Base-by-base conservation (phyloP, 805 yeast genomes). In the Ogataea trehaloabstinens region DNA sequence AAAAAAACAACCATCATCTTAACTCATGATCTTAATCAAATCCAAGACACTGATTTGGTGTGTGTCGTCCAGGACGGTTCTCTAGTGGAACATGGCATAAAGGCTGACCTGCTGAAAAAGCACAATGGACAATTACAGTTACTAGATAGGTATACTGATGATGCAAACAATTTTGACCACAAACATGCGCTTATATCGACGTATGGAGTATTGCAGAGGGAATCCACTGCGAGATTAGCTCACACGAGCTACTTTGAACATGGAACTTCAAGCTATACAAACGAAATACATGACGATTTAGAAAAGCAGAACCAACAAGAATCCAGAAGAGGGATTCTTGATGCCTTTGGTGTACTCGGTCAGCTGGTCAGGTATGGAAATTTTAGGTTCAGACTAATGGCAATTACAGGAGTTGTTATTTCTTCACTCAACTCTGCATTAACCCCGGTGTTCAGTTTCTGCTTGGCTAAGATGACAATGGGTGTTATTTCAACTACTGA, bases 391-490 rank as follows among this genome's bases (percentile, higher is more conserved):
- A 55, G 48, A 34, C 2, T 50, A 1, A 4, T 42, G 60, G 3
- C 50, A 78, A 1, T 57, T 1, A 1, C 73, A 1, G 97, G 96
- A 0, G 38, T 85, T 1, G 0, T 72, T 0, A 48, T 73, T 4
- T 68, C 89, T 0, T 45, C 80, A 0, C 33, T 74, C 1, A 78
- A 81, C 42, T 90, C 95, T 8, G 73, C 72, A 0, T 60, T 76
- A 1, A 81, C 78, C 42, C 97, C 98, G 0, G 62, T 85, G 0
- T 88, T 93, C 46, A 85, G 96, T 0, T 89, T 63, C 55, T 74
- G 84, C 19, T 78, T 90, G 45, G 77, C 97, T 1, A 78, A 79
- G 42, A 61, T 91, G 6, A 61, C 91, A 6, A 60, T 73, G 18
- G 83, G 82, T 11, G 76, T 87, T 51, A 69, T 85, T 7, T 78